Base-by-base conservation (phyloP, 257 asterid genomes). In the Nicotiana tomentosiformis region DNA sequence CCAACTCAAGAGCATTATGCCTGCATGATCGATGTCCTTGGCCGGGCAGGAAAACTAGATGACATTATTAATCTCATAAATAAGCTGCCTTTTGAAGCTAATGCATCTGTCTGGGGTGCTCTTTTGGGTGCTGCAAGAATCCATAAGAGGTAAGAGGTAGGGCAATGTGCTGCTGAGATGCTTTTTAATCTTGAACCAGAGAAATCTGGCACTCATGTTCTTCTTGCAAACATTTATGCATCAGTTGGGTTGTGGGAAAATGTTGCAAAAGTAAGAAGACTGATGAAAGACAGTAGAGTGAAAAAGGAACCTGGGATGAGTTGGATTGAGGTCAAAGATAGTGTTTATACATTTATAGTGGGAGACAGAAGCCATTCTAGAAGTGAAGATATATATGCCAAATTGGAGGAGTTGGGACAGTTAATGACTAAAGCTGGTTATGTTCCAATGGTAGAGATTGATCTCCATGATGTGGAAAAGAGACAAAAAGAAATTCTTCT, bases 281-380 rank as follows among this genome's bases (percentile, higher is more conserved):
- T 12, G 74, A 66, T 66, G 74, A 66, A 66, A 66, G 74, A 66
- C n/a, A 66, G 46, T 8, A 66, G 18, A 66, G 46, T 66, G 10
- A 30, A 66, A 37, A 66, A 66, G 69, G 82, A 78, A 57, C 82
- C 82, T 7, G 82, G 82, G 17, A 58, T 78, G 82, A 78, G 82
- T 60, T 66, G 72, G 72, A 58, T 29, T 78, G 82, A 58, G 67
- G 55, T 78, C 23, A 78, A 78, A 39, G 69, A 78, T 66, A 57
- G 20, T n/a, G 57, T 78, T n/a, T 58, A 78, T 29, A 55, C 69
- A 33, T 78, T 78, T 78, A 78, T 58, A 29, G 82, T 78, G 8
- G 70, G 82, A 9, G 82, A 58, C 32, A 33, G 56, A 32, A 78
- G 68, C n/a, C 55, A 78, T 58, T 37, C 69, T 58, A 56, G 82